These are phyloP conservation scores for Penicillium robsamsonii DNA, from an alignment of 495 filamentous ascomycete genomes.

Conservation along the genomic window DNA sequence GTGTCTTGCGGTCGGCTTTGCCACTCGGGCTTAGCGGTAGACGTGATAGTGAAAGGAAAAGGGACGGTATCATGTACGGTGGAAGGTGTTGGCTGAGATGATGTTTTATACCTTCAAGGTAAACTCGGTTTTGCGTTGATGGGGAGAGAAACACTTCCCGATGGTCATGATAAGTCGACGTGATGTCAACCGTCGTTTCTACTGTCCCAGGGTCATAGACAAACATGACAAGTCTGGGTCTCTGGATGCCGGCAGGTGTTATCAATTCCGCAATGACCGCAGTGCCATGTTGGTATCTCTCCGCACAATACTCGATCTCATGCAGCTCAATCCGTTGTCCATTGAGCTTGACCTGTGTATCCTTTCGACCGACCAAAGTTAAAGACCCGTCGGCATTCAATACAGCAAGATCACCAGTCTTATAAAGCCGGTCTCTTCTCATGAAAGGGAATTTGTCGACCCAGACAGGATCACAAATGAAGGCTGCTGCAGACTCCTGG, in stretches of 20 bases:
- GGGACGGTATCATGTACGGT: conserved; percentile 42
- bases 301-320: conserved; percentile 4
- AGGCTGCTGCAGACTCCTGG: conserved; percentile 39
- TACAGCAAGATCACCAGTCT: conserved; percentile 55
- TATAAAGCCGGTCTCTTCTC: conserved; percentile 33
- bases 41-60: conserved; percentile 31
- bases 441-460: conserved; percentile 25
- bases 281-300: neutral
- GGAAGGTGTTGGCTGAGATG: conserved; percentile 17
- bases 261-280: neutral
- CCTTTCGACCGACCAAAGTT: conserved; percentile 38
- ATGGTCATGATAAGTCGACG: neutral
- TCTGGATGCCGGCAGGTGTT: neutral
- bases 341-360: conserved; percentile 3
- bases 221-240: neutral
- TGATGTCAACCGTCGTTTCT: neutral
- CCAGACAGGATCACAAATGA: conserved; percentile 48
- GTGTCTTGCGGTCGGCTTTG: neutral
- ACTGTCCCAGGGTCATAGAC: neutral
- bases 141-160: neutral
- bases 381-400: conserved; percentile 41
- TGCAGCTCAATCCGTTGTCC: neutral
- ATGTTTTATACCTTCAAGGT: conserved; percentile 31
- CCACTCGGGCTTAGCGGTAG: neutral
- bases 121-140: neutral